Base-by-base conservation (phyloP, 1,139 yeast species). In the Debaryomyces psychrophilus region DNA sequence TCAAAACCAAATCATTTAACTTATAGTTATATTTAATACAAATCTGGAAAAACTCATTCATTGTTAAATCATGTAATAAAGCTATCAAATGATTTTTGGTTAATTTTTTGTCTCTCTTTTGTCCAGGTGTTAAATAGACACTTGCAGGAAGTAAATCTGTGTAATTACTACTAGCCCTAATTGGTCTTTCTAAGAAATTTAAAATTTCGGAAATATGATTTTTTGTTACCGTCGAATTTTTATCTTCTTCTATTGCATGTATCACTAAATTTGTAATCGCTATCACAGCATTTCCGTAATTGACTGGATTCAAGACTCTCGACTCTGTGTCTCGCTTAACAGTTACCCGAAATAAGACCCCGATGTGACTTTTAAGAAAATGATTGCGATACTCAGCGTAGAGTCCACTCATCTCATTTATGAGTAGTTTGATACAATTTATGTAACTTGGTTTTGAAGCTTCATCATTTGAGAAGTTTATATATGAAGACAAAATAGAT, bases 201-300 rank as follows among this genome's bases (percentile, higher is more conserved):
- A 86, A 63, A 1, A 81, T 76, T 43, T 82, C 86, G 8, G 86
- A 75, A 17, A 86, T 74, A 27, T 72, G 71, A 17, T 77, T 71
- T 17, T 77, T 75, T 11, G 77, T 74, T 1, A 84, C 78, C 7
- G 77, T 68, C 31, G 79, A 76, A 44, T 69, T 76, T 46, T 79
- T 81, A 53, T 85, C 90, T 59, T 85, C 90, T 48, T 79, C 82
- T 25, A 80, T 71, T 0, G 90, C 82, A 55, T 77, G 81, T n/a
- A 79, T 70, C 29, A 83, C 68, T 47, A 85, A 68, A 45, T 83
- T 74, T 3, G 88, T 67, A 9, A 85, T 61, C 1, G 87, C 73
- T 39, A 85, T 76, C n/a, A 84, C 79, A 0, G 88, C 80, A 58
- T 85, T 83, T 2, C 88, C 87, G 47, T 76, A 75, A 43, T 78